Conservation (phyloP, 768 basidiomycete species). For the Suillus americanus region DNA sequence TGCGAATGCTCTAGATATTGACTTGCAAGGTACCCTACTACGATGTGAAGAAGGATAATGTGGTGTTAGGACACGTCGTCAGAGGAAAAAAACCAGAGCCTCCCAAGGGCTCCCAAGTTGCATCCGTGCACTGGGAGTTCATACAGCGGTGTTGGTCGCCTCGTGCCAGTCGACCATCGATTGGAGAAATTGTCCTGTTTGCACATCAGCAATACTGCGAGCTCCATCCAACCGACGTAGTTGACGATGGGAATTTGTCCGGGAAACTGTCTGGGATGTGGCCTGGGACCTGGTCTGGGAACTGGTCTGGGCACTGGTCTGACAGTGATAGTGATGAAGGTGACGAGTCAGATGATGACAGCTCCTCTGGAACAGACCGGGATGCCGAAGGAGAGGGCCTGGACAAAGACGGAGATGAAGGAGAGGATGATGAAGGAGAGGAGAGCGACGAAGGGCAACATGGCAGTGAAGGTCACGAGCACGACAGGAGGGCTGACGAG, state of each 20-base stretch:
- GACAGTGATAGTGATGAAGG: background rate
- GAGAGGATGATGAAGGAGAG: background rate
- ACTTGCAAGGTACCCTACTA: slow-evolving; percentile 7
- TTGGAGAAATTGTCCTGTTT: background rate
- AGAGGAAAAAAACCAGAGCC: background rate
- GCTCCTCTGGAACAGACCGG: background rate
- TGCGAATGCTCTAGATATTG: slow-evolving; percentile 1
- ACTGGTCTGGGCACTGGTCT: background rate
- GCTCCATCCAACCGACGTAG: background rate
- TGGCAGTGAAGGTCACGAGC: background rate
- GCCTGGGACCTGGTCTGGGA: background rate
- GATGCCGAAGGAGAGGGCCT: background rate
- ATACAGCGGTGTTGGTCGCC: slow-evolving; percentile 40
- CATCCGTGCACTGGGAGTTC: slow-evolving; percentile 42
- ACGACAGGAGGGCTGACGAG: background rate
- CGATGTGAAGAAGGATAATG: slow-evolving; percentile 1
- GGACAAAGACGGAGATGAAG: background rate
- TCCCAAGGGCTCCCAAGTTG: slow-evolving; percentile 22
- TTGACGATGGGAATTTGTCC: background rate
- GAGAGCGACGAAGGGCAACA: background rate
- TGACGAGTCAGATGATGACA: background rate
- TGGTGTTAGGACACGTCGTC: background rate
- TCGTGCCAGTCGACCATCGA: background rate
- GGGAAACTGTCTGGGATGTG: background rate
- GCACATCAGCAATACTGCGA: background rate